phyloP scores from a whole-genome alignment of 768 basidiomycete species.

The Daedaleopsis sinensis region DNA sequence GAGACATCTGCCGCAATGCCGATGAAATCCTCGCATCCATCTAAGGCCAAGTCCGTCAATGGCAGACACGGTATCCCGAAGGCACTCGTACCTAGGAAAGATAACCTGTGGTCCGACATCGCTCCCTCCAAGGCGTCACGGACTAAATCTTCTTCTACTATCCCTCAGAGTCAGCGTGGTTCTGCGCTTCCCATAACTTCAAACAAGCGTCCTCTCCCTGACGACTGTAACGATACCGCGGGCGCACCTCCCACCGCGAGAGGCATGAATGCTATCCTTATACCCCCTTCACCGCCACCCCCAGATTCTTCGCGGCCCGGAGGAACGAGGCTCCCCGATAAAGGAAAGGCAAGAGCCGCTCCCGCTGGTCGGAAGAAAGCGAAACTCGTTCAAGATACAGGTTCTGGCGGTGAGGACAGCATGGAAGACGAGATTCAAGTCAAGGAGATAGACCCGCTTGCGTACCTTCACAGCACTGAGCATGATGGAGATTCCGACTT shows the following conservation, averaged over 20 bases:
- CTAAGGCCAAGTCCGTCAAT: conserved; percentile 12
- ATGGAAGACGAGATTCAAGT: conserved; percentile 32
- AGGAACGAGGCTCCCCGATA: conserved; percentile 21
- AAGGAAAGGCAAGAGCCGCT: conserved; percentile 43
- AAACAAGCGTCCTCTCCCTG: conserved; percentile 48
- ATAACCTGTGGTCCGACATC: conserved; percentile 24
- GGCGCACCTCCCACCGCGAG: conserved; percentile 7
- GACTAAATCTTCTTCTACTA: not conserved
- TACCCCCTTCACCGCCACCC: conserved; percentile 75
- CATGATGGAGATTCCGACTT: conserved; percentile 21
- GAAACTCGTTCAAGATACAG: conserved; percentile 41
- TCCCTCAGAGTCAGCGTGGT: not conserved
- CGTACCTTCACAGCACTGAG: conserved; percentile 16
- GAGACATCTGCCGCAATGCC: conserved; percentile 4
- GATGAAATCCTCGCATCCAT: not conserved
- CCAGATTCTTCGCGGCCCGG: conserved; percentile 24
- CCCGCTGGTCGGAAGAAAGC: conserved; percentile 50
- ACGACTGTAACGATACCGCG: conserved; percentile 30
- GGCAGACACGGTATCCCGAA: conserved; percentile 17
- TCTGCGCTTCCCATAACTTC: conserved; percentile 32
- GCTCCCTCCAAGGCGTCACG: conserved; percentile 14
- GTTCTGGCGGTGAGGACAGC: conserved; percentile 28
- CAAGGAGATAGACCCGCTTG: conserved; percentile 32
- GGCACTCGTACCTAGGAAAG: conserved; percentile 26
- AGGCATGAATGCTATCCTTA: conserved; percentile 38